Conservation (phyloP, 2,329 filamentous ascomycete genomes). For the Aspergillus proliferans region DNA sequence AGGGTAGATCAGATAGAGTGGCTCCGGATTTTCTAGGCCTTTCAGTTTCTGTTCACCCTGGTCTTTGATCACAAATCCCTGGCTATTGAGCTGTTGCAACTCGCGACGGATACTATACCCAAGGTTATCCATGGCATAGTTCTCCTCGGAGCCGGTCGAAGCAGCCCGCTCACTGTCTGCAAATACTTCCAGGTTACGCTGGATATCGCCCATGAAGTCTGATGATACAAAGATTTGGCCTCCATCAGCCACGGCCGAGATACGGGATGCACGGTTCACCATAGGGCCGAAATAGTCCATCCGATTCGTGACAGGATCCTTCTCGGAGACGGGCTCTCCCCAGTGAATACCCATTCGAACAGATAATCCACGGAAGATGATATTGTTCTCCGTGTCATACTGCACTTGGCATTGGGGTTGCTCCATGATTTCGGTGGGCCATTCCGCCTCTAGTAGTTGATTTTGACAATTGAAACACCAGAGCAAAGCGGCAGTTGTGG, state of each 20-base stretch:
- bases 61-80: constrained; percentile 95
- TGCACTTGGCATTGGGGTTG: constrained; percentile 78
- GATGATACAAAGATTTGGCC: constrained; percentile 95
- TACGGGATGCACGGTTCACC: constrained; percentile 94
- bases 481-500: constrained; percentile 84
- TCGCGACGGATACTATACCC: constrained; percentile 79
- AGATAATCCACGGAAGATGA: constrained; percentile 90
- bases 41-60: constrained; percentile 93
- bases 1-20: constrained; percentile 91
- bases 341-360: constrained; percentile 98
- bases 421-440: constrained; percentile 88
- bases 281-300: constrained; percentile 99
- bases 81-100: constrained; percentile 75
- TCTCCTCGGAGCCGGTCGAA: constrained; percentile 65
- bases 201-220: constrained; percentile 94
- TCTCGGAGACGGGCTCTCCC: constrained; percentile 89
- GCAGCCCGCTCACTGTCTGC: constrained; percentile 72
- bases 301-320: constrained; percentile 88
- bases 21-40: constrained; percentile 93
- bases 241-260: constrained; percentile 89
- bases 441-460: constrained; percentile 77
- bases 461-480: constrained; percentile 96
- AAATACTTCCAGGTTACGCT: constrained; percentile 81
- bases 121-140: constrained; percentile 67
- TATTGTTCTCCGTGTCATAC: constrained; percentile 72